A percentile compares a stretch with the other conserved stretches of the same genome.
Evolutionary conservation across 768 basidiomycete species (phyloP).

Genomic region (Suillus sp.): DNA sequence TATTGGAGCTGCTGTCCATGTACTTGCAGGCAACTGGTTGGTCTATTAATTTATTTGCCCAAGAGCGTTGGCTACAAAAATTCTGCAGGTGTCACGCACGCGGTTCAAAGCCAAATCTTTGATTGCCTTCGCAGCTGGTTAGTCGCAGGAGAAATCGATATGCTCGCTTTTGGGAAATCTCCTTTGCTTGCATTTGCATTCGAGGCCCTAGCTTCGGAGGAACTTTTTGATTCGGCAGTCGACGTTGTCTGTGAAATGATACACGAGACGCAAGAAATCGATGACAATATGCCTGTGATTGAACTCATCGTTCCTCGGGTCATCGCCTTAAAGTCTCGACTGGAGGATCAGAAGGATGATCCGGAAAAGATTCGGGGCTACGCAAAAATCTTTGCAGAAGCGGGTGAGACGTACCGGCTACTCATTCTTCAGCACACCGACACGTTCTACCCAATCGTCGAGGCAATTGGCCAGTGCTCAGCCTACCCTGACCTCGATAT

Average conservation of each 20-base stretch:
- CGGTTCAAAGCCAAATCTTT: slow-evolving; percentile 82
- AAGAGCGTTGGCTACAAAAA: neutral
- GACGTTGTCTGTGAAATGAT: slow-evolving; percentile 93
- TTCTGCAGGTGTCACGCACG: slow-evolving; percentile 73
- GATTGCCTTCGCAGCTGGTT: slow-evolving; percentile 88
- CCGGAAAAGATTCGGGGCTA: slow-evolving; percentile 87
- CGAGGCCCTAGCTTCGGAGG: slow-evolving; percentile 78
- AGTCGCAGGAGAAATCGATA: slow-evolving; percentile 78
- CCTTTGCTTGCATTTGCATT: slow-evolving; percentile 85
- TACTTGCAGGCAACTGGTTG: slow-evolving; percentile 87
- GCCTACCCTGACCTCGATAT: slow-evolving; percentile 93
- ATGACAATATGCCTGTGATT: slow-evolving; percentile 90
- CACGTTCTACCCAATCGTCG: slow-evolving; percentile 92
- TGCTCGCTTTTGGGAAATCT: slow-evolving; percentile 63
- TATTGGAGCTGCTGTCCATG: slow-evolving; percentile 79
- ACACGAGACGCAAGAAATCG: slow-evolving; percentile 97
- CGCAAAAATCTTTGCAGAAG: slow-evolving; percentile 93
- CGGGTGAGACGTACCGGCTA: slow-evolving; percentile 92
- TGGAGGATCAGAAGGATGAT: slow-evolving; percentile 69
- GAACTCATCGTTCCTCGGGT: slow-evolving; percentile 87
- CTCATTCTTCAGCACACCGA: slow-evolving; percentile 88
- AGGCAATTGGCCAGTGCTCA: slow-evolving; percentile 92
- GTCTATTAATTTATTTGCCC: slow-evolving; percentile 26
- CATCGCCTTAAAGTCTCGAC: slow-evolving; percentile 65
- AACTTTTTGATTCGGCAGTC: slow-evolving; percentile 91